Conservation (phyloP, 1,284 basidiomycete genomes). For the Golubevia sp. region DNA sequence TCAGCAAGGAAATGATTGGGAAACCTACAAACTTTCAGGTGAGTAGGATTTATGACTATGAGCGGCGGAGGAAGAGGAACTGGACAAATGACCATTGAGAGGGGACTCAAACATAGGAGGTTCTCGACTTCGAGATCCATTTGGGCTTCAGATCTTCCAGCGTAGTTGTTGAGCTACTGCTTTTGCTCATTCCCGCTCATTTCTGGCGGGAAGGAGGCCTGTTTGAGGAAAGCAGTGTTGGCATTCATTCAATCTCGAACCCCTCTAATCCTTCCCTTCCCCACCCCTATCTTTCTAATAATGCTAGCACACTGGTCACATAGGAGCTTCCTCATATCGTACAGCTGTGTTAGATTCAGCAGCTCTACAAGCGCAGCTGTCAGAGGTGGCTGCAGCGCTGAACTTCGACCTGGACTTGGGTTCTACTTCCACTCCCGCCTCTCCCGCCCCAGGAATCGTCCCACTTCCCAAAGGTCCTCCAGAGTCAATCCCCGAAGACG, state of each 20-base stretch:
- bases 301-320: slow-evolving; percentile 17
- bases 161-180: too few relatives aligned
- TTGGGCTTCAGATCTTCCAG: too few relatives aligned
- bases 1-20: slow-evolving; percentile 15
- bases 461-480: not conserved
- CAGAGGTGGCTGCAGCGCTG: slow-evolving; percentile 17
- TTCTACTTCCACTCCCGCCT: not conserved
- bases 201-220: too few relatives aligned
- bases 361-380: slow-evolving; percentile 9
- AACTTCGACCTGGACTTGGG: slow-evolving; percentile 6
- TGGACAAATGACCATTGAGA: too few relatives aligned
- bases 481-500: not conserved
- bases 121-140: too few relatives aligned
- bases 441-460: not conserved
- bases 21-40: slow-evolving; percentile 18
- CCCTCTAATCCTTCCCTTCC: too few relatives aligned
- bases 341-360: slow-evolving; percentile 4
- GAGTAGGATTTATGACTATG: too few relatives aligned
- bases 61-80: too few relatives aligned
- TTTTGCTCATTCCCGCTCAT: too few relatives aligned
- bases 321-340: slow-evolving; percentile 12
- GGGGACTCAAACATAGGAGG: too few relatives aligned
- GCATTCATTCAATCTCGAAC: too few relatives aligned
- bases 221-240: too few relatives aligned
- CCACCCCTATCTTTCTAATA: not conserved